phyloP scores from a whole-genome alignment of 495 filamentous ascomycete genomes.

The Annulohypoxylon stygium region DNA sequence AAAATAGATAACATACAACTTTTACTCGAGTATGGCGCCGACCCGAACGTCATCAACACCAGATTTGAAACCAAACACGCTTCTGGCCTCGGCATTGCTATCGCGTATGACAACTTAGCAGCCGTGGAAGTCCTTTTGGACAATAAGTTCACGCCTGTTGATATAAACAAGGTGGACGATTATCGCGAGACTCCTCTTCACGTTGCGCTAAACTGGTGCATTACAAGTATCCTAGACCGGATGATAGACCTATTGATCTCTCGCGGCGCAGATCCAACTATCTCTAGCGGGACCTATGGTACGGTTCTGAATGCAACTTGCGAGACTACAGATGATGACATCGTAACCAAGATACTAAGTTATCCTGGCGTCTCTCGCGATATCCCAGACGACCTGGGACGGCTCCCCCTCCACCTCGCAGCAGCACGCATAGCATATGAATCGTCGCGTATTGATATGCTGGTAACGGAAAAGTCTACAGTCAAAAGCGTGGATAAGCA shows the following conservation, averaged over 20 bases:
- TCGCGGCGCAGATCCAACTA: constrained; percentile 31
- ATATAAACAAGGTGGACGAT: constrained; percentile 28
- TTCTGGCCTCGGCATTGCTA: constrained; percentile 14
- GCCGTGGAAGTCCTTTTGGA: constrained; percentile 5
- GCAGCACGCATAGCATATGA: neutral
- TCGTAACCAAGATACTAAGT: constrained; percentile 29
- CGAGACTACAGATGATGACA: constrained; percentile 12
- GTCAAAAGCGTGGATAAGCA: constrained; percentile 30
- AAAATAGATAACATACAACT: neutral
- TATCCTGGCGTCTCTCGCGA: constrained; percentile 20
- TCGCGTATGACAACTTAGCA: constrained; percentile 9
- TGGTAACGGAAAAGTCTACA: constrained; percentile 21
- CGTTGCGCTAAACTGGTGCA: constrained; percentile 10
- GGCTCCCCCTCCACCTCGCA: constrained; percentile 36
- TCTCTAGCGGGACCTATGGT: constrained; percentile 33
- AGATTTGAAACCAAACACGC: neutral
- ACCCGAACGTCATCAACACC: constrained; percentile 13
- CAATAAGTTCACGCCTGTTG: constrained; percentile 20
- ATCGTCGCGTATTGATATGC: constrained; percentile 5
- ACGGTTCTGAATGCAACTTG: constrained; percentile 41
- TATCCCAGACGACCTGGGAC: constrained; percentile 31
- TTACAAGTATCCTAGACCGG: constrained; percentile 3
- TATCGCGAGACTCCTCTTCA: constrained; percentile 36
- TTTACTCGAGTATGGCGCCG: constrained; percentile 22
- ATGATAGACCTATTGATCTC: constrained; percentile 42